These are phyloP conservation scores for Bipolaris cookei DNA, from an alignment of 2,329 filamentous ascomycete species.

Conservation along the genomic window DNA sequence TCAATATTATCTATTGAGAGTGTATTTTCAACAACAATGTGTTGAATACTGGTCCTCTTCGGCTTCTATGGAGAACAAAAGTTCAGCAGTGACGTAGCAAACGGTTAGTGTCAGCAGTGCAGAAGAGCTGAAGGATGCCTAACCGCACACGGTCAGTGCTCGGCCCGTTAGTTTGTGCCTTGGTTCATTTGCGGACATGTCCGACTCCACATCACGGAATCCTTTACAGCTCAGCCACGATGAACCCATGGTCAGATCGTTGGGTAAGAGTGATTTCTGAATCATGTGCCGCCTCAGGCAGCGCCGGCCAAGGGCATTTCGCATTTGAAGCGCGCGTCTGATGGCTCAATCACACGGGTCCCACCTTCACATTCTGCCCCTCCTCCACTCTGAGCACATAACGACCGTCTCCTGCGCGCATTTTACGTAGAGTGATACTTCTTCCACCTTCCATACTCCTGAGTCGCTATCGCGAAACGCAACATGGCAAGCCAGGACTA, in stretches of 20 bases:
- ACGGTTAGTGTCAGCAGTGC: slow-evolving; percentile 1
- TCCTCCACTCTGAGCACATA: slow-evolving; percentile 30
- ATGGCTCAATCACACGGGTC: slow-evolving; percentile 25
- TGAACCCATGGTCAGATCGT: slow-evolving; percentile 17
- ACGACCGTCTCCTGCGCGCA: slow-evolving; percentile 12
- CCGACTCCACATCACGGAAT: slow-evolving; percentile 15
- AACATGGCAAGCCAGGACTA: slow-evolving; percentile 42
- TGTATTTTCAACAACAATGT: background rate
- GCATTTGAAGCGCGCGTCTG: slow-evolving; percentile 32
- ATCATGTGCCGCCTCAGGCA: slow-evolving; percentile 26
- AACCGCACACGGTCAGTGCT: slow-evolving; percentile 2
- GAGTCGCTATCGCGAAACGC: background rate
- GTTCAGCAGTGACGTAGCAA: background rate
- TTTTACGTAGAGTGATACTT: slow-evolving; percentile 6
- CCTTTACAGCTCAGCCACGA: slow-evolving; percentile 29
- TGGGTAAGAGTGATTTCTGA: slow-evolving; percentile 16
- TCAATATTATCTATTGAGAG: background rate
- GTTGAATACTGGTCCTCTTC: background rate
- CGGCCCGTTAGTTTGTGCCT: slow-evolving; percentile 12
- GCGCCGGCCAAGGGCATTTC: slow-evolving; percentile 22
- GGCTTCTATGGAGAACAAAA: background rate
- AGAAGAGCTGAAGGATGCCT: slow-evolving; percentile 1
- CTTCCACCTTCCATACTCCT: background rate
- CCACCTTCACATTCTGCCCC: slow-evolving; percentile 27
- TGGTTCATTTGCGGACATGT: slow-evolving; percentile 4